These are phyloP conservation scores for Paraconiothyrium brasiliense DNA, from an alignment of 2,329 filamentous ascomycete genomes.

Conservation along the genomic window DNA sequence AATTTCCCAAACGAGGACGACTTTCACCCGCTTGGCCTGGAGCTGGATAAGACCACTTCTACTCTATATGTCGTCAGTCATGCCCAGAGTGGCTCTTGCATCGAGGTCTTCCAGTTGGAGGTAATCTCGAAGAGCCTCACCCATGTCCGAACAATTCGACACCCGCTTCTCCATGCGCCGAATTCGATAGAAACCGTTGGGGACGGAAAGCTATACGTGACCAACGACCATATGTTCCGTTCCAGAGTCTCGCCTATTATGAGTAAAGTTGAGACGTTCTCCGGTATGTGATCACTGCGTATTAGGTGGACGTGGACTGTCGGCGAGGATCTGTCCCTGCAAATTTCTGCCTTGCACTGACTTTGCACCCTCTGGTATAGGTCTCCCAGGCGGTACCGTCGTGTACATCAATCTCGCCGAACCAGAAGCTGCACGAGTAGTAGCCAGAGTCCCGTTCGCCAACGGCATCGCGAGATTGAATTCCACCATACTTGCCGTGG, in stretches of 20 bases:
- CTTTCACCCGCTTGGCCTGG: constrained; percentile 56
- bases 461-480: constrained; percentile 55
- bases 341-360: no score
- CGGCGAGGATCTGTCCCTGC: no score
- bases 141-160: constrained; percentile 41
- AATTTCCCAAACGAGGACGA: constrained; percentile 37
- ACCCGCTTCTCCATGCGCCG: constrained; percentile 47
- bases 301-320: no score
- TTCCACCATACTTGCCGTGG: constrained; percentile 49
- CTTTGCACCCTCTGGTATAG: constrained; percentile 6
- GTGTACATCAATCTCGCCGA: constrained; percentile 44
- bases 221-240: constrained; percentile 55
- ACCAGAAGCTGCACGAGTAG: constrained; percentile 23
- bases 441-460: constrained; percentile 51
- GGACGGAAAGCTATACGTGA: constrained; percentile 47
- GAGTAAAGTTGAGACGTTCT: constrained; percentile 51
- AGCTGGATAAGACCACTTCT: constrained; percentile 44
- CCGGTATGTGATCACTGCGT: background rate
- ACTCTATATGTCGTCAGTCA: constrained; percentile 55
- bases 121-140: constrained; percentile 33
- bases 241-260: constrained; percentile 36
- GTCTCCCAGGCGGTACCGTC: constrained; percentile 48
- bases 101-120: constrained; percentile 46
- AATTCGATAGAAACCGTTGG: constrained; percentile 52
- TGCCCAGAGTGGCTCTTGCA: constrained; percentile 40